A percentile compares a stretch with the other conserved stretches of the same genome.
phyloP scores from a whole-genome alignment of 176 grass and related monocot genomes.

The Tillandsia leiboldiana region DNA sequence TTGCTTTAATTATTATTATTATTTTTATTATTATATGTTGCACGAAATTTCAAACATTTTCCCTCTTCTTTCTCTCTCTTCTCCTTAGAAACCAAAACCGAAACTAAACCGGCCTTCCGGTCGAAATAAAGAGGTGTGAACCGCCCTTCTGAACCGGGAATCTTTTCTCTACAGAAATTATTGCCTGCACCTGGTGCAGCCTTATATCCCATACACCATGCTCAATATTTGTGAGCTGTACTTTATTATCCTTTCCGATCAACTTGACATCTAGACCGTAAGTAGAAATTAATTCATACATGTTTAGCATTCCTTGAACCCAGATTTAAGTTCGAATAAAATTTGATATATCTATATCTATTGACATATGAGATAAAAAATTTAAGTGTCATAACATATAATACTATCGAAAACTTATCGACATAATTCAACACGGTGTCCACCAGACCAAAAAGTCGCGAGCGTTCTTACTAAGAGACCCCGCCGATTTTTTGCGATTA shows the following conservation, averaged over 20 bases:
- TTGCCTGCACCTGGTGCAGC: no score
- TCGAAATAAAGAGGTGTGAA: not conserved
- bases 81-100: not conserved
- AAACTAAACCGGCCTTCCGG: not conserved
- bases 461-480: no score
- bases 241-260: no score
- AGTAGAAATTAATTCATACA: not conserved
- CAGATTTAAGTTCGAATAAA: not conserved
- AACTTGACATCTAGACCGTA: no score
- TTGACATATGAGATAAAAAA: not conserved
- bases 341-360: not conserved
- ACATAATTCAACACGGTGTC: not conserved
- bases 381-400: not conserved
- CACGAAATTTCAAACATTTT: not conserved
- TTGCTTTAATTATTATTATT: not conserved
- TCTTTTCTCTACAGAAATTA: not conserved
- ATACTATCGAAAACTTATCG: not conserved
- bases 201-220: no score
- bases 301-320: no score
- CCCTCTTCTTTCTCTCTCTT: not conserved
- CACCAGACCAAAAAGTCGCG: no score
- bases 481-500: no score
- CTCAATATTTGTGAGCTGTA: no score
- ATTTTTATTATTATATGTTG: not conserved
- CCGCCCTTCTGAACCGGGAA: not conserved